phyloP scores from a whole-genome alignment of 352 stramenopile species.

The Globisporangium paddicum region DNA sequence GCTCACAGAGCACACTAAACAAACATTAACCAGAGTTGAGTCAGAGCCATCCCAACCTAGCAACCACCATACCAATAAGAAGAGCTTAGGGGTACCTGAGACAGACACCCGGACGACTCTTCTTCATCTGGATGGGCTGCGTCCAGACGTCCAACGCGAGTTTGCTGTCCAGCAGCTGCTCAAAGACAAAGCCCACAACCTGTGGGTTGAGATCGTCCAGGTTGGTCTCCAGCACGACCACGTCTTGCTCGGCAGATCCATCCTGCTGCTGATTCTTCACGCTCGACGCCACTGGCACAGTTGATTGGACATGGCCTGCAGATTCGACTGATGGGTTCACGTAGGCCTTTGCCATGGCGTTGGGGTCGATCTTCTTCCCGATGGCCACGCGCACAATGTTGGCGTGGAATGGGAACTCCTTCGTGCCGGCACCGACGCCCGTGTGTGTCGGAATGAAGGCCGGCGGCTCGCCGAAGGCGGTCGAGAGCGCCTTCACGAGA shows the following conservation, averaged over 20 bases:
- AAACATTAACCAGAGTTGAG: not conserved
- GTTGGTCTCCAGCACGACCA: conserved; percentile 87
- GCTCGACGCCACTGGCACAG: not conserved
- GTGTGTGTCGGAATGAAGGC: conserved; percentile 73
- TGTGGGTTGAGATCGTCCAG: conserved; percentile 90
- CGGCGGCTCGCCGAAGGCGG: conserved; percentile 67
- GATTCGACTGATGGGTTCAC: conserved; percentile 17
- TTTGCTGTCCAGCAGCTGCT: conserved; percentile 46
- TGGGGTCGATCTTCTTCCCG: conserved; percentile 44
- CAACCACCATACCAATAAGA: not conserved
- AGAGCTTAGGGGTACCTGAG: conserved; percentile 42
- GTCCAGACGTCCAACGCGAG: conserved; percentile 87
- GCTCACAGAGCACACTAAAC: conserved; percentile 67
- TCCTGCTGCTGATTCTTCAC: not conserved
- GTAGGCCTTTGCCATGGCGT: conserved; percentile 27
- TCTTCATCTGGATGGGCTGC: conserved; percentile 91
- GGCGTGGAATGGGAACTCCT: conserved; percentile 85
- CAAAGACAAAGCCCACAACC: conserved; percentile 72
- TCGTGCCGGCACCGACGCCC: conserved; percentile 81
- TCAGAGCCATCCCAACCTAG: not conserved
- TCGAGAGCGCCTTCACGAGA: conserved; percentile 88
- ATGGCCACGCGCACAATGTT: conserved; percentile 90
- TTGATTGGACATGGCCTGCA: not conserved
- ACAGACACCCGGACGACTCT: conserved; percentile 71
- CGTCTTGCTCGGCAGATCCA: conserved; percentile 27